Conservation (phyloP, 768 basidiomycete species). For the Suillus variegatus region DNA sequence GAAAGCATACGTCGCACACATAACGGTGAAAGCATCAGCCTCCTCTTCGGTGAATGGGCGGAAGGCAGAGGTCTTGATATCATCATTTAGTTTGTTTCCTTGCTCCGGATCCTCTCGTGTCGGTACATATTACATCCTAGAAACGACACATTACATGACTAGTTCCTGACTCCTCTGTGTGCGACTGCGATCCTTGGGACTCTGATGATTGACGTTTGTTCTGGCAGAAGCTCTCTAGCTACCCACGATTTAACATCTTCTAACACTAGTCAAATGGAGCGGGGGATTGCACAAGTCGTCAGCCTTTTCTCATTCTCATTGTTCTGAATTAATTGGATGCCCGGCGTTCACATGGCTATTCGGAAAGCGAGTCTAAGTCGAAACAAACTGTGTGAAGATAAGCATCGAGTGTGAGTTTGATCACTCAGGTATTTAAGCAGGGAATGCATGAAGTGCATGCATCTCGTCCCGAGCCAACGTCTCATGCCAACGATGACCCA, state of each 20-base stretch:
- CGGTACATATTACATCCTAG: conserved; percentile 3
- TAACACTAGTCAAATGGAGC: background rate
- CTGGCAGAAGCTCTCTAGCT: background rate
- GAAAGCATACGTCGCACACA: conserved; percentile 96
- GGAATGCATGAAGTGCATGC: background rate
- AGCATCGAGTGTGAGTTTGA: conserved; percentile 1
- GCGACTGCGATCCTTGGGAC: background rate
- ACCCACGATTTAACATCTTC: background rate
- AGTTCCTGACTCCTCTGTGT: background rate
- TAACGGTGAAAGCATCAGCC: conserved; percentile 90
- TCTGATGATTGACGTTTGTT: background rate
- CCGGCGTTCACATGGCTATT: background rate
- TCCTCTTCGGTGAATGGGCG: conserved; percentile 85
- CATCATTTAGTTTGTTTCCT: conserved; percentile 17
- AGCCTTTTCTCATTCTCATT: conserved; percentile 1
- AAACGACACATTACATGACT: background rate
- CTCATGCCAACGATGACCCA: conserved; percentile 22
- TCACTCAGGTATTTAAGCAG: background rate
- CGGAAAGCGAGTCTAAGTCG: background rate
- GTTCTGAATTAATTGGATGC: background rate
- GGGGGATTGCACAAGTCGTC: background rate
- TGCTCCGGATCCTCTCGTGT: conserved; percentile 2
- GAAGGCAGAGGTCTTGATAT: conserved; percentile 40
- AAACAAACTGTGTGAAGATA: background rate
- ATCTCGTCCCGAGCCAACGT: too few relatives aligned